Evolutionary conservation across 768 basidiomycete species (phyloP).

Genomic region (Neoboletus magnificus): DNA sequence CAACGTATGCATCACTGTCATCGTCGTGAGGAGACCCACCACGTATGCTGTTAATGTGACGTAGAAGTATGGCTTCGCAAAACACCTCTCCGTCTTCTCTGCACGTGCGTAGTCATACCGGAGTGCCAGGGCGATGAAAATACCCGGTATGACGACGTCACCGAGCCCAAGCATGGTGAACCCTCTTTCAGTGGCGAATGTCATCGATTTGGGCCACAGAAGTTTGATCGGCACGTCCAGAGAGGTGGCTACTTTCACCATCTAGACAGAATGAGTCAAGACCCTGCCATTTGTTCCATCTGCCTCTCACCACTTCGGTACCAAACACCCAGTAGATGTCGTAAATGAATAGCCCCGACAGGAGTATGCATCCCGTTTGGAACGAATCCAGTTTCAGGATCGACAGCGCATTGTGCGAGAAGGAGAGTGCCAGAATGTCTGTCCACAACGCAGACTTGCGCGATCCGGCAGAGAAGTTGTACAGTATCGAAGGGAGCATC

Average conservation of each 20-base stretch:
- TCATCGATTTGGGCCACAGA: slow-evolving; percentile 72
- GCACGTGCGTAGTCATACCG: slow-evolving; percentile 73
- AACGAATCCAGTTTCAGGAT: slow-evolving; percentile 87
- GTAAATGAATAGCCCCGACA: slow-evolving; percentile 86
- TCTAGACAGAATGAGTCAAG: slow-evolving; percentile 42
- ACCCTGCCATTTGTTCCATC: not conserved
- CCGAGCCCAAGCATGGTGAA: slow-evolving; percentile 92
- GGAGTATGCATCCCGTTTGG: slow-evolving; percentile 76
- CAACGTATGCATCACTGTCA: slow-evolving; percentile 80
- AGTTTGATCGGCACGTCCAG: slow-evolving; percentile 94
- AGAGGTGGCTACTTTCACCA: slow-evolving; percentile 89
- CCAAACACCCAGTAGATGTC: slow-evolving; percentile 97
- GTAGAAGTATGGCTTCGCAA: slow-evolving; percentile 73
- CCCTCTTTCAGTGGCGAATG: slow-evolving; percentile 49
- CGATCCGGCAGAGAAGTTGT: slow-evolving; percentile 42
- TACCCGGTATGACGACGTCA: slow-evolving; percentile 69
- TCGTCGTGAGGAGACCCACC: slow-evolving; percentile 68
- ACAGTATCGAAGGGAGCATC: slow-evolving; percentile 61
- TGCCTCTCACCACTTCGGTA: slow-evolving; percentile 68
- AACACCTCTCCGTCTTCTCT: slow-evolving; percentile 33
- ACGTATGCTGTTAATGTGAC: slow-evolving; percentile 70
- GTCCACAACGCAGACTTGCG: slow-evolving; percentile 70
- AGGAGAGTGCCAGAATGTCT: slow-evolving; percentile 72
- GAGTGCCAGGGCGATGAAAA: slow-evolving; percentile 79
- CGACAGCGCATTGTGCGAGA: slow-evolving; percentile 75